These are phyloP conservation scores for Mortierella sp. DNA, from an alignment of 371 early-diverging fungal species.

Conservation along the genomic window DNA sequence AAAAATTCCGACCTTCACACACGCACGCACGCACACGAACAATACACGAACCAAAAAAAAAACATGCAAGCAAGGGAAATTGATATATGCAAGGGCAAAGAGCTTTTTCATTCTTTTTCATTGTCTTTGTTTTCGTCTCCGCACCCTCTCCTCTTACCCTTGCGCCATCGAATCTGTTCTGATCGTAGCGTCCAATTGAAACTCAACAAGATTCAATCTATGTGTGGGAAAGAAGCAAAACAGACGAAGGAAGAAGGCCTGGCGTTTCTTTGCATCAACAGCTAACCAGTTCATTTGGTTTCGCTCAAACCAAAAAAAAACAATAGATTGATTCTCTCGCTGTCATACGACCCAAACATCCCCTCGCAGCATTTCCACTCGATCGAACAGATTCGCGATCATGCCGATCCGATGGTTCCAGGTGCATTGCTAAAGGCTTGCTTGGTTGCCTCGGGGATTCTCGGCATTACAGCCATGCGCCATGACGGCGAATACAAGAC, in stretches of 20 bases:
- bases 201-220: neutral
- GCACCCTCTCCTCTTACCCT: neutral
- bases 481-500: slow-evolving; percentile 35
- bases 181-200: neutral
- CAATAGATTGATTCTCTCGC: slow-evolving; percentile 33
- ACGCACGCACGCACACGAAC: neutral
- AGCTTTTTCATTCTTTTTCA: neutral
- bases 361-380: slow-evolving; percentile 31
- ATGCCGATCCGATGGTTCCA: slow-evolving; percentile 49
- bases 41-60: neutral
- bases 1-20: neutral
- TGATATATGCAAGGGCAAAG: slow-evolving; percentile 1
- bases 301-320: neutral
- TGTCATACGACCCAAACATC: slow-evolving; percentile 31
- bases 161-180: neutral
- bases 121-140: neutral
- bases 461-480: slow-evolving; percentile 32
- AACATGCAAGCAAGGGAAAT: neutral
- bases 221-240: neutral
- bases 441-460: slow-evolving; percentile 47
- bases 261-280: neutral
- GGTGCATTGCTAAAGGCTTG: slow-evolving; percentile 55
- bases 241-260: neutral
- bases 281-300: neutral
- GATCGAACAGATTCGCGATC: slow-evolving; percentile 45